These are phyloP conservation scores for Peronospora belbahrii DNA, from an alignment of 352 stramenopile genomes.

Conservation along the genomic window DNA sequence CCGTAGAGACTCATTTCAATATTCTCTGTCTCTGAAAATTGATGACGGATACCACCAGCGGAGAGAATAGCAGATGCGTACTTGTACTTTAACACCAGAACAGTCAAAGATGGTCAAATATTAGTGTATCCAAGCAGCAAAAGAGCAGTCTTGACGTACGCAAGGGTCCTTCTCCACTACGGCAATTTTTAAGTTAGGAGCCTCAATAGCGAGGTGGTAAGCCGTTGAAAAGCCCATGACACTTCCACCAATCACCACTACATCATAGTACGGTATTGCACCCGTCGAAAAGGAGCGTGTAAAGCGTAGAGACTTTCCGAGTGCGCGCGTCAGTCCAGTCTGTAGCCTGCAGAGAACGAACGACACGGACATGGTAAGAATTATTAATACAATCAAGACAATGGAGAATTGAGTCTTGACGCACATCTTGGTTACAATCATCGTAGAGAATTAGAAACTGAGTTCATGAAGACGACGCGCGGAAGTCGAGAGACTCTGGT, in stretches of 20 bases:
- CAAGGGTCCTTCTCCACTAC: conserved; percentile 64
- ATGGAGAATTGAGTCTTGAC: not conserved
- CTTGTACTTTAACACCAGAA: conserved; percentile 55
- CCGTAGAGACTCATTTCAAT: conserved; percentile 79
- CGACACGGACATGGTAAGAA: conserved; percentile 10
- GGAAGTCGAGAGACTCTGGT: not conserved
- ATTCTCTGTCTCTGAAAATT: conserved; percentile 74
- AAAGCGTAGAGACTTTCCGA: conserved; percentile 20
- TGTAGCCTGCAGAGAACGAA: conserved; percentile 14
- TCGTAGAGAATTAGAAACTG: conserved; percentile 29
- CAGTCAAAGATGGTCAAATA: conserved; percentile 2
- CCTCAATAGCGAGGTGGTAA: conserved; percentile 70
- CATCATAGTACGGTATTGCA: conserved; percentile 50
- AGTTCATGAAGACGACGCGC: conserved; percentile 1
- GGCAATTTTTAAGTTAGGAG: conserved; percentile 61
- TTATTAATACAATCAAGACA: not conserved
- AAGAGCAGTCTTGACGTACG: conserved; percentile 23
- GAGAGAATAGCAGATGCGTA: conserved; percentile 72
- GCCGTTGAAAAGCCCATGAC: conserved; percentile 84
- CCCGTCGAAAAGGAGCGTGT: conserved; percentile 17
- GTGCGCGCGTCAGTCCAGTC: conserved; percentile 9
- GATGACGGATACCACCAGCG: conserved; percentile 67
- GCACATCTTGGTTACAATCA: conserved; percentile 33
- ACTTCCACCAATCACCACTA: conserved; percentile 67
- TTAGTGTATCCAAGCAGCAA: not conserved